Evolutionary conservation across 495 filamentous ascomycete species (phyloP), one percentile per base, ranked within the genome.

Genomic region (Annulohypoxylon bovei): DNA sequence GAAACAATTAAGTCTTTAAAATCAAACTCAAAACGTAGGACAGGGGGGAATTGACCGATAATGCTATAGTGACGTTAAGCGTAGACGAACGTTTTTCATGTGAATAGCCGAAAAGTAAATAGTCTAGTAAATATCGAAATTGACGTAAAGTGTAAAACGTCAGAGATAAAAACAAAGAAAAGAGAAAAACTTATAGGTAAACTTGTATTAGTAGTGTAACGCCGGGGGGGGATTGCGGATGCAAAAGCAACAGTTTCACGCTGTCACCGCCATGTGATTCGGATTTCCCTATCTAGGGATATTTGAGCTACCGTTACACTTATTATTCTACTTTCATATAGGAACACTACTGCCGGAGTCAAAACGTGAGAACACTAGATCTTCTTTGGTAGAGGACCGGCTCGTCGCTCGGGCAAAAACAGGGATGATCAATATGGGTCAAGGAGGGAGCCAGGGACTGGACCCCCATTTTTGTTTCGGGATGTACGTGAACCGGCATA

Each of bases 391-490:
- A 56, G 46, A 49, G 23, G 22, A 32, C 55, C 39, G 54, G 16
- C 56, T 39, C 12, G 39, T 62, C 12, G 47, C 50, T 62, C 55
- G 50, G 56, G 40, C 56, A 52, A 27, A 28, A 30, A 53, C 62
- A 71, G 68, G 68, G 62, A 66, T 71, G n/a, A 2, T 42, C 54
- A 47, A 22, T 52, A 65, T 55, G 56, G 61, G 40, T 62, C 39
- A 61, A 32, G 50, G 56, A 55, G 30, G 23, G 37, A 49, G 8
- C 22, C 58, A 49, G 61, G 61, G 61, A 44, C 37, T 35, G 37
- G 54, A 35, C 67, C 60, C 55, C 61, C 56, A 20, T 54, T 16
- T 52, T 61, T 50, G 68, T 71, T 62, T 66, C 62, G 68, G 68
- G 54, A 66, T 57, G 35, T 60, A 44, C 16, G 33, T 40, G n/a